Evolutionary conservation across 352 stramenopile genomes (phyloP), one percentile per base, ranked within the genome.

Genomic region (Phytophthora citricola): DNA sequence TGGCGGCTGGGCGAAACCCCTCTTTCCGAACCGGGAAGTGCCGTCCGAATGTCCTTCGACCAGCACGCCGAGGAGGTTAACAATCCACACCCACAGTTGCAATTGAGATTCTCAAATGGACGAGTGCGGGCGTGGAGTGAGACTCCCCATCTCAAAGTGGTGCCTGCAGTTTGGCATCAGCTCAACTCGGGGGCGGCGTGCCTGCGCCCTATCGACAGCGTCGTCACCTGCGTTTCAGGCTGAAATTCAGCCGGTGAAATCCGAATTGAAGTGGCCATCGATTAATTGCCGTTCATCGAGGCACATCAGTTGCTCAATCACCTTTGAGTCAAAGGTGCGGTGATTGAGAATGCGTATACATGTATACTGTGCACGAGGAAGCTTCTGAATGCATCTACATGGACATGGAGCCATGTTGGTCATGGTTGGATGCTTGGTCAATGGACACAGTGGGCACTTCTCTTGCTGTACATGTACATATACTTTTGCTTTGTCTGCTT

Each of bases 41-140:
- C 45, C 27, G 26, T 68, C 52, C 44, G 51, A 45, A 63, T 68
- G 60, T 68, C 50, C 34, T 46, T 44, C 15, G 40, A 17, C 40
- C 20, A 20, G 17, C 17, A 20, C 17, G 17, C 17, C 17, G 17
- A 20, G 17, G 17, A 20, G 17, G 17, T 20, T 20, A 20, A 26
- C 24, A 26, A 14, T 14, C 31, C 31, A 3, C 31, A 36, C 31
- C 31, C 31, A 36, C 9, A 14, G 31, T 36, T 36, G 31, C 31
- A 36, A 14, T 36, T 36, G 9, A 14, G 31, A 14, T 8, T 36
- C 31, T 36, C 31, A 36, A 36, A 36, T 9, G 31, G 8, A 36
- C 31, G 31, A 36, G 31, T 2, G 9, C 10, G 9, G 9, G 31
- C 11, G 3, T 36, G 5, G 31, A 36, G 9, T 14, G 57, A 58